These are phyloP conservation scores for Mycosarcoma mackinlayi DNA, from an alignment of 1,284 basidiomycete genomes.

Conservation along the genomic window DNA sequence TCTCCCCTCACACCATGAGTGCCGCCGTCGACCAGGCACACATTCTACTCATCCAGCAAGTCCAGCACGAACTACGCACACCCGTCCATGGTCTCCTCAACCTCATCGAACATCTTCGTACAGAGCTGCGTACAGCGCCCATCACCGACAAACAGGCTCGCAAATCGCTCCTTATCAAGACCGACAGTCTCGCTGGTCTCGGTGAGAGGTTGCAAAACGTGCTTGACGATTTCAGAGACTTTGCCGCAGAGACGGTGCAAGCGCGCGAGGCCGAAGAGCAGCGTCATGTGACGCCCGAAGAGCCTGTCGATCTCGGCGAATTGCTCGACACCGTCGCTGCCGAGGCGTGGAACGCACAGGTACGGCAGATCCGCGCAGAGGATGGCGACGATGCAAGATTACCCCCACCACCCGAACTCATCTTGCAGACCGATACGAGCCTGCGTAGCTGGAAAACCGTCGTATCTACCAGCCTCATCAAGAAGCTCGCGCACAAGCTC, in stretches of 20 bases:
- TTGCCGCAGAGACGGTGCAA: constrained; percentile 41
- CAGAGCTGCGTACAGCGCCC: constrained; percentile 16
- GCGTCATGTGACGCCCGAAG: constrained; percentile 28
- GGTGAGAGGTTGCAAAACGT: constrained; percentile 38
- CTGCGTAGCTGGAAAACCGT: constrained; percentile 47
- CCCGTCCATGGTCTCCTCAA: constrained; percentile 50
- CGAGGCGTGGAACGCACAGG: constrained; percentile 42
- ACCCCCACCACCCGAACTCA: constrained; percentile 56
- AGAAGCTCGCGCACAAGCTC: constrained; percentile 46
- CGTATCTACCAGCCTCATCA: constrained; percentile 27
- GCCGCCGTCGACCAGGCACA: constrained; percentile 47
- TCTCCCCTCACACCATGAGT: constrained; percentile 26
- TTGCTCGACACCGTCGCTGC: constrained; percentile 41
- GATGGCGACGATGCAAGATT: constrained; percentile 47
- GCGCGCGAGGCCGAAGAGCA: constrained; percentile 36
- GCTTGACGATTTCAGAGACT: constrained; percentile 45
- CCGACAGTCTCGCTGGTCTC: constrained; percentile 37
- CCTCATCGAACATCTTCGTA: constrained; percentile 26
- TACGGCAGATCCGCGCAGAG: constrained; percentile 47
- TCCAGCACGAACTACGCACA: constrained; percentile 57
- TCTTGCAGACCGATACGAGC: constrained; percentile 48
- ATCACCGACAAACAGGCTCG: constrained; percentile 9
- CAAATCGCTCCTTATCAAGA: constrained; percentile 27
- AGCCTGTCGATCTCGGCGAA: constrained; percentile 42
- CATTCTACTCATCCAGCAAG: constrained; percentile 50